Evolutionary conservation across 768 basidiomycete species (phyloP).

Genomic region (Neoboletus subvelutipes): DNA sequence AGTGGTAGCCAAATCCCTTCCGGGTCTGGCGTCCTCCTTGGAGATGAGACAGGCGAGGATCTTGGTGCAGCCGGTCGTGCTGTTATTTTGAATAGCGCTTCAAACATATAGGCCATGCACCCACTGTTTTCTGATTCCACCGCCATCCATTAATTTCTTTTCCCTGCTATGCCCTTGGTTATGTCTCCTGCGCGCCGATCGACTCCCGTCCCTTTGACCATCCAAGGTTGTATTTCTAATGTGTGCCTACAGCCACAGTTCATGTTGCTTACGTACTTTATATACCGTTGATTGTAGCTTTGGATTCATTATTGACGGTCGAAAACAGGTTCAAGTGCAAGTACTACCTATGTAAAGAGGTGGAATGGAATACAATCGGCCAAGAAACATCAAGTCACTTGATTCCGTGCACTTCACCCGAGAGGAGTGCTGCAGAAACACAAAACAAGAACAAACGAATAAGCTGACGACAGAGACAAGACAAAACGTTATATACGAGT

Average conservation of each 20-base stretch:
- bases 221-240: conserved; percentile 16
- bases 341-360: not conserved
- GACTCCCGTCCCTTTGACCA: not conserved
- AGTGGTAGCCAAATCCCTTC: conserved; percentile 21
- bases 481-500: conserved; percentile 37
- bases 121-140: not conserved
- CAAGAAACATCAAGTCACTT: conserved; percentile 13
- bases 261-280: conserved; percentile 6
- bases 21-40: conserved; percentile 21
- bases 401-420: conserved; percentile 9
- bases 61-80: conserved; percentile 27
- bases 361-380: conserved; percentile 10
- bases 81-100: conserved; percentile 24
- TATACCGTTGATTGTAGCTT: conserved; percentile 10
- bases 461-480: conserved; percentile 27
- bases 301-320: not conserved
- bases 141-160: not conserved
- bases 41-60: conserved; percentile 26
- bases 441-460: conserved; percentile 35
- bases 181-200: not conserved
- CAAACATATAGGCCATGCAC: conserved; percentile 22
- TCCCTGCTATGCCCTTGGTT: not conserved
- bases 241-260: not conserved
- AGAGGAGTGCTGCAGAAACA: conserved; percentile 13
- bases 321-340: not conserved